Conservation (phyloP, 2,329 filamentous ascomycete species). For the Aureobasidium pullulans region DNA sequence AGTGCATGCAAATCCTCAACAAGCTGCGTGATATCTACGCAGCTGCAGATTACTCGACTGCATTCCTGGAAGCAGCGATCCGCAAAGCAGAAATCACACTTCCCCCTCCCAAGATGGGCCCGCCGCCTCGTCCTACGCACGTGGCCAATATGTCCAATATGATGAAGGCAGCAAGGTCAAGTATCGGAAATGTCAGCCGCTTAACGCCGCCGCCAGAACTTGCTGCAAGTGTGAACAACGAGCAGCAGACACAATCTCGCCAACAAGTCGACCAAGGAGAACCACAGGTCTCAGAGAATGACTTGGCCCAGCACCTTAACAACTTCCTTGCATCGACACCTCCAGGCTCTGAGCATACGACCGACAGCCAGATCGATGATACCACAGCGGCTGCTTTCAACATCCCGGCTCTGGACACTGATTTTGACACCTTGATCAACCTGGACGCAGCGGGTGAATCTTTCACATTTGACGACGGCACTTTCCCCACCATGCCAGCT, state of each 20-base stretch:
- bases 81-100: constrained; percentile 77
- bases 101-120: constrained; percentile 27
- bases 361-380: constrained; percentile 13
- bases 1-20: constrained; percentile 89
- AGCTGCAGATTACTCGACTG: constrained; percentile 91
- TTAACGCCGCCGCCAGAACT: constrained; percentile 35
- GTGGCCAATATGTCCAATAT: constrained; percentile 5
- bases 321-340: constrained; percentile 45
- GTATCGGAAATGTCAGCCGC: constrained; percentile 1
- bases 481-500: constrained; percentile 20
- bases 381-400: constrained; percentile 15
- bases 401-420: constrained; percentile 25
- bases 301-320: constrained; percentile 40
- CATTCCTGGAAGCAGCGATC: constrained; percentile 86
- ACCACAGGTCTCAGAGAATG: constrained; percentile 34
- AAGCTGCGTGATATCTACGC: constrained; percentile 82
- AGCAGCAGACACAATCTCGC: constrained; percentile 14
- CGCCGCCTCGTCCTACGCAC: neutral
- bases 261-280: constrained; percentile 12
- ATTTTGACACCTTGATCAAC: constrained; percentile 32
- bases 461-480: constrained; percentile 27
- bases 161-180: neutral
- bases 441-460: constrained; percentile 29
- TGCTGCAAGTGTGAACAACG: neutral
- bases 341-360: constrained; percentile 30